Percentiles rank a stretch among this genome's conserved stretches.
These are phyloP conservation scores for Biscutella laevigata DNA, from an alignment of 441 rosid genomes.

Conservation along the genomic window DNA sequence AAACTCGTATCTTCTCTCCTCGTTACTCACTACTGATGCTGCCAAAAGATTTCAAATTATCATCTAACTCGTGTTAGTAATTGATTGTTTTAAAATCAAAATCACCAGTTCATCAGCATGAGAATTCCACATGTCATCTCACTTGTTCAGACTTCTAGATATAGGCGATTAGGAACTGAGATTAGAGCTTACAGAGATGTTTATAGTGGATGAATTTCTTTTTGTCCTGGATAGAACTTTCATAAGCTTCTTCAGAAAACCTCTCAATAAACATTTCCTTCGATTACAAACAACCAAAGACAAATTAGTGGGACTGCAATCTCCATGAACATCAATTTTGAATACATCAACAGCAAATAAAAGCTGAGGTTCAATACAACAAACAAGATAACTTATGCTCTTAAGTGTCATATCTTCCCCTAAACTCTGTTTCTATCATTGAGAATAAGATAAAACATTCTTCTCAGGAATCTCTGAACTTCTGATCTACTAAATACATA, in stretches of 20 bases:
- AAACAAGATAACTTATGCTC: too few relatives aligned
- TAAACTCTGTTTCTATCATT: background rate
- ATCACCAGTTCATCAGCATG: too few relatives aligned
- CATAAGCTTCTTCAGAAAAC: constrained; percentile 58
- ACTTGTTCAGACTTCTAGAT: background rate
- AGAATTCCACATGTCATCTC: too few relatives aligned
- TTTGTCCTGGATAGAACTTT: constrained; percentile 36
- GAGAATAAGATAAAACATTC: background rate
- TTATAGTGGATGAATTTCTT: constrained; percentile 64
- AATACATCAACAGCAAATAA: background rate
- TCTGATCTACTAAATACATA: background rate
- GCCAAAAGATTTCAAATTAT: constrained; percentile 24
- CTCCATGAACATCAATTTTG: background rate
- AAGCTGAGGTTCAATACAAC: too few relatives aligned
- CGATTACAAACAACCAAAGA: constrained; percentile 21
- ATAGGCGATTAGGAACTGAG: too few relatives aligned
- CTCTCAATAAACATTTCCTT: constrained; percentile 73
- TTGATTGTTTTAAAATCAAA: background rate
- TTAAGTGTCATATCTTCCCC: too few relatives aligned
- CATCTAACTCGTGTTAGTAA: background rate
- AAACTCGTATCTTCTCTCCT: constrained; percentile 61
- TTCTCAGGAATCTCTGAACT: background rate
- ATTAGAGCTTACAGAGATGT: constrained; percentile 53
- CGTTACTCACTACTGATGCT: constrained; percentile 58
- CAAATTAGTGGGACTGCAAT: background rate